Conservation (phyloP, 2,329 filamentous ascomycete genomes). For the Colletotrichum magnum region DNA sequence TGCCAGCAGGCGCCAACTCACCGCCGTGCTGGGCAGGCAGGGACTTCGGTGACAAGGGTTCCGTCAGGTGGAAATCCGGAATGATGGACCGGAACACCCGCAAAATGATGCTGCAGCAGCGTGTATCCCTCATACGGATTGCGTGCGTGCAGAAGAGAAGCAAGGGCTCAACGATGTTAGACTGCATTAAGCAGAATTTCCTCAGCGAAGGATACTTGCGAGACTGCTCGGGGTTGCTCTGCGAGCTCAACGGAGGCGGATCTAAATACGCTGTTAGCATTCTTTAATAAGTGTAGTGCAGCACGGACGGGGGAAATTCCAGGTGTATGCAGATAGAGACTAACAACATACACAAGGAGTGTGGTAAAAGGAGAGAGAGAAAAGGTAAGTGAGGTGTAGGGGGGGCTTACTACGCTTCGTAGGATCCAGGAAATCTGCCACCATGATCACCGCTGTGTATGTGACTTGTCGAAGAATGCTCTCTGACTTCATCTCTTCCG, state of each 20-base stretch:
- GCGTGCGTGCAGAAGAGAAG: conserved; percentile 93
- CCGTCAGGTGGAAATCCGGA: conserved; percentile 74
- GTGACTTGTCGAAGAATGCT: conserved; percentile 95
- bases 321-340: neutral
- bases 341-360: neutral
- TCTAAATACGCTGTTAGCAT: conserved; percentile 45
- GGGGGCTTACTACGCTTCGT: conserved; percentile 70
- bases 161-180: conserved; percentile 86
- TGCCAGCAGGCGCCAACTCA: conserved; percentile 32
- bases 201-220: conserved; percentile 74
- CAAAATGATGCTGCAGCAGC: conserved; percentile 88
- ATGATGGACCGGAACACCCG: conserved; percentile 89
- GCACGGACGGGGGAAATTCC: too few species aligned
- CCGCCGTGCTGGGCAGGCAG: conserved; percentile 46
- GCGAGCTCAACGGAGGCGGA: conserved; percentile 48
- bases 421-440: conserved; percentile 89
- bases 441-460: conserved; percentile 91
- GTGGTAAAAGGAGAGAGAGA: neutral
- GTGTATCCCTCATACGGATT: conserved; percentile 89
- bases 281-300: neutral
- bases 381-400: neutral
- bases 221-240: conserved; percentile 47
- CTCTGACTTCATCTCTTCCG: conserved; percentile 98
- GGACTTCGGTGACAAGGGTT: conserved; percentile 47
- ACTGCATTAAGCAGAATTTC: conserved; percentile 85